Base-by-base conservation (phyloP, 306 rosid species). In the Sicyos baderoa region DNA sequence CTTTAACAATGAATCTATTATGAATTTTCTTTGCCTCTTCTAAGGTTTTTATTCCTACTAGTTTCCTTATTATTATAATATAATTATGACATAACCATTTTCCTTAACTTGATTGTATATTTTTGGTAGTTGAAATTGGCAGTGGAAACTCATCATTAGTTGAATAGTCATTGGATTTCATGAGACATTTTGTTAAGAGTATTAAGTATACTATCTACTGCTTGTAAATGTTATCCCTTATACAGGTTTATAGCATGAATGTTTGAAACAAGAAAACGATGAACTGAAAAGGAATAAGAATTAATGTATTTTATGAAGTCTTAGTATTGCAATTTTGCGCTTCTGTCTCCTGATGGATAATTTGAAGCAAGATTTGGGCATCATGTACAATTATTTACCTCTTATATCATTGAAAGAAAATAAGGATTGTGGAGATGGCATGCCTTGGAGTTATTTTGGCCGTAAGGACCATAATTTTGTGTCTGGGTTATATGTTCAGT, bases 181-280 rank as follows among this genome's bases (percentile, higher is more conserved):
- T 65, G 54, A 21, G 19, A 14, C 2, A 1, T 21, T 65, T 45
- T 63, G 35, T 45, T 42, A 13, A 65, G 54, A 11, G 70, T n/a
- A n/a, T n/a, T n/a, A n/a, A n/a, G n/a, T 13, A 65, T 65, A 45
- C 27, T 45, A 10, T 63, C 9, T 42, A n/a, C 67, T 29, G 32
- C 16, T 32, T 35, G 27, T 61, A 35, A 17, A 35, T 61, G 19
- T 17, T 37, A 61, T 11, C 25, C 69, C 29, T 63, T 12, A 40
- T 63, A 9, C 68, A 11, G 11, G 27, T 12, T 48, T 25, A 14
- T 19, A 40, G 51, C 32, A 35, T 18, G 49, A 35, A 35, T 35
- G 42, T 35, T 35, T 35, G 42, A 40, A 62, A 62, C 49, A 35
- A 62, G 29, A 42, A 63, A 64, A 19, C 45, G 35, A 64, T 64